Conservation (phyloP, 306 rosid genomes). For the Alnus glutinosa region DNA sequence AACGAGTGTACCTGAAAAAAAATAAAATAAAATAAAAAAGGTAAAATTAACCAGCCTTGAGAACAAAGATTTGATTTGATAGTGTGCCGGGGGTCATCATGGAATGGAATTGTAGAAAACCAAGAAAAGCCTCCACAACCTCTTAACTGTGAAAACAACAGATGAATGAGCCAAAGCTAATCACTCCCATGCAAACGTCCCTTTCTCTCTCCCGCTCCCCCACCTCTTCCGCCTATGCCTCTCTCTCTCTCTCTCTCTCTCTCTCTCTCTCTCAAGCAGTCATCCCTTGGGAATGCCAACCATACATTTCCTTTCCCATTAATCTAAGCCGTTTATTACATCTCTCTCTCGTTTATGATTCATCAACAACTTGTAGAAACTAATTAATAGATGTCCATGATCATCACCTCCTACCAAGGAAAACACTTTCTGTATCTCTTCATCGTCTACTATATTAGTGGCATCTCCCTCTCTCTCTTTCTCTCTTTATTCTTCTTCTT, state of each 20-base stretch:
- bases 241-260: neutral
- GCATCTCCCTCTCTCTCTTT: constrained; percentile 8
- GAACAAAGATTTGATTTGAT: constrained; percentile 43
- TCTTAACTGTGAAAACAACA: constrained; percentile 78
- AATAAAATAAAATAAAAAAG: no score
- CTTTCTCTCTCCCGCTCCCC: constrained; percentile 68
- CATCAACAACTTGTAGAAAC: constrained; percentile 31
- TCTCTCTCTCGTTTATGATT: constrained; percentile 7
- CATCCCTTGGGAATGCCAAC: constrained; percentile 58
- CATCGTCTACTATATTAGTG: constrained; percentile 17
- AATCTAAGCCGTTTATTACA: neutral
- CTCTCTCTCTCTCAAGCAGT: constrained; percentile 9
- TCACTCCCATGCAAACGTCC: constrained; percentile 96
- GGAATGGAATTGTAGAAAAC: constrained; percentile 74
- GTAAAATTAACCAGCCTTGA: neutral
- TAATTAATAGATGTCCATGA: neutral
- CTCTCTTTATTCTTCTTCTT: constrained; percentile 2
- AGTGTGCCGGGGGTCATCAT: constrained; percentile 4
- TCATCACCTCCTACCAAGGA: neutral
- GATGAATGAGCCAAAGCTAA: constrained; percentile 75
- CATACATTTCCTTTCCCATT: constrained; percentile 34
- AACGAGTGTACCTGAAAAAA: no score
- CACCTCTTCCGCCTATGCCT: constrained; percentile 58
- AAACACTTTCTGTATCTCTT: constrained; percentile 12
- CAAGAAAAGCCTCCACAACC: constrained; percentile 51